Base-by-base conservation (phyloP, 345 rosid species). In the Populus nigra region DNA sequence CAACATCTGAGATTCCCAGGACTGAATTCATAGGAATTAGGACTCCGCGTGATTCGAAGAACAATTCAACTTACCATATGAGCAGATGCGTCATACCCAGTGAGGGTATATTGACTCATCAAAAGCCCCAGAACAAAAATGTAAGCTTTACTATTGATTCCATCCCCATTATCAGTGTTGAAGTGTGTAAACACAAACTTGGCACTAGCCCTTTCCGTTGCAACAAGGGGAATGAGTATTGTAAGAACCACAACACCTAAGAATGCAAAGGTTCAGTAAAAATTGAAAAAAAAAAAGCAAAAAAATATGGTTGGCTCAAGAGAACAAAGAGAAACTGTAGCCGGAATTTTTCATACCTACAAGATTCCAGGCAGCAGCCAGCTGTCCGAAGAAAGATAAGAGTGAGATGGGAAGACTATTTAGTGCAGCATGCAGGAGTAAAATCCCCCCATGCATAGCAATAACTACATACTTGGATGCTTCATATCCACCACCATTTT, bases 281-380 rank as follows among this genome's bases (percentile, higher is more conserved):
- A 22, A 41, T 43, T 11, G n/a, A 3, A 69, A 70, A 13, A 5
- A n/a, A 22, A 57, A 22, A 18, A 20, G 2, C 23, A 3, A 18
- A 57, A 65, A 65, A 29, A 67, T 4, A 27, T 57, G 3, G 31
- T 65, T 65, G 23, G 38, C 74, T 53, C 20, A 8, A 33, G 72
- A 29, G 70, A 25, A 55, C 53, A 25, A 38, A 29, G 45, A 47
- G 11, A 41, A 77, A n/a, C 69, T 27, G 69, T 9, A 76, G 17
- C 63, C 39, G 33, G 63, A 72, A 50, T 69, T 45, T 20, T 75
- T 73, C 76, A 15, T 83, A 89, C 99, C 98, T 39, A 91, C 13
- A 25, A 95, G 94, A 85, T 96, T 93, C 99, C 98, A 93, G 35
- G 75, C 85, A 85, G 99, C 99, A 80, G 98, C 99, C 59, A 96